Base-by-base conservation (phyloP, 2,329 filamentous ascomycete genomes). In the Alternaria ethzedia region DNA sequence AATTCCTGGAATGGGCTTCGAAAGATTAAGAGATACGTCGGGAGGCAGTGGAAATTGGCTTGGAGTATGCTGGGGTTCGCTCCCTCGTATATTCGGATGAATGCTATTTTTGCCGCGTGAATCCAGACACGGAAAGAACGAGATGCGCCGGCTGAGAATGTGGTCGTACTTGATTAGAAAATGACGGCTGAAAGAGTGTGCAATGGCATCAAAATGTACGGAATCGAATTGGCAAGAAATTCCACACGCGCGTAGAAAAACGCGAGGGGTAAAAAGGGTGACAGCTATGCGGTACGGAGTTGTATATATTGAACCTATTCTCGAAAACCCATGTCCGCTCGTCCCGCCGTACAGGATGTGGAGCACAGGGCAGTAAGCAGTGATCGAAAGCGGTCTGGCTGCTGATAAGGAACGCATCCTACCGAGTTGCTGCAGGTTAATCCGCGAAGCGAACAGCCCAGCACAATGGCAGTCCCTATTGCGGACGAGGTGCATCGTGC, bases 321-420 rank as follows among this genome's bases (percentile, higher is more conserved):
- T 65, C 59, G 67, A 59, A 61, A 63, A 69, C 67, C 71, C 73
- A 69, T 69, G 69, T 61, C 63, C 67, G 70, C 67, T 70, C 52
- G 55, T 74, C 71, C 71, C 69, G 71, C 67, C 63, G 60, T 60
- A 65, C 59, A 68, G 68, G 60, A 68, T 70, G 69, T 63, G 69
- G 68, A 71, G 74, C 71, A 68, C 65, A 59, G 69, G 66, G 44
- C 70, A 70, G 67, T 66, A 61, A 23, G 49, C 36, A 41, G 36
- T 41, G 36, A 41, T 65, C 69, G 68, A 66, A 65, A 65, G 63
- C 70, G 69, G 67, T 65, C 65, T 71, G 61, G 68, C 55, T 64
- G 54, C 70, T 71, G 76, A 78, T 79, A 79, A 79, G 76, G 61
- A 73, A 65, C 66, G 72, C 50, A 32, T 58, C 51, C 58, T 65